Evolutionary conservation across 495 filamentous ascomycete species (phyloP).

Genomic region (Aspergillus nanangensis): DNA sequence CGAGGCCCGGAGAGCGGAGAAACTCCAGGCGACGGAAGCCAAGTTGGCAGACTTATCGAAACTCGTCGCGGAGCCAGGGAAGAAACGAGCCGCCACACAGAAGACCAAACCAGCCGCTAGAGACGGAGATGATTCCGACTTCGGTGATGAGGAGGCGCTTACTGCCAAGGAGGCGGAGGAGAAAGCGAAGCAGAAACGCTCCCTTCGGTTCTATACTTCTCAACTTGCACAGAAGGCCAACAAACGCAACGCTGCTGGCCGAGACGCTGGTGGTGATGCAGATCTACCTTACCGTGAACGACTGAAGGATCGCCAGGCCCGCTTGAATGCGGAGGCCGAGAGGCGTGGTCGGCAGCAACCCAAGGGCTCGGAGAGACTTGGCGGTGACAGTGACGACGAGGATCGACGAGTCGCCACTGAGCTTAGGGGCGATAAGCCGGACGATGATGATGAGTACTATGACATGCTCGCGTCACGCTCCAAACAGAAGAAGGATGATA

Average conservation of each 20-base stretch:
- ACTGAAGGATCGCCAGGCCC: conserved; percentile 72
- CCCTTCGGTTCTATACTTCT: conserved; percentile 91
- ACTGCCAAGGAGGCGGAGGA: conserved; percentile 65
- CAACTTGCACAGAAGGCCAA: conserved; percentile 91
- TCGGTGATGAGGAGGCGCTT: conserved; percentile 61
- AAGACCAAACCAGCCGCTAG: conserved; percentile 29
- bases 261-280: conserved; percentile 82
- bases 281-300: conserved; percentile 92
- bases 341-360: conserved; percentile 66
- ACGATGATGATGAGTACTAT: conserved; percentile 78
- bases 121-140: conserved; percentile 54
- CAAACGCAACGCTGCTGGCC: conserved; percentile 74
- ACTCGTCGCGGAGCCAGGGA: conserved; percentile 30
- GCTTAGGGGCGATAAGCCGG: conserved; percentile 29
- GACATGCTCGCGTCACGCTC: conserved; percentile 71
- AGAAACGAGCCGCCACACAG: conserved; percentile 27
- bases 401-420: conserved; percentile 38
- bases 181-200: conserved; percentile 82
- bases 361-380: conserved; percentile 55
- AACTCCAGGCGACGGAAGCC: conserved; percentile 53
- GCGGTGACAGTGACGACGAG: conserved; percentile 61
- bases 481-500: conserved; percentile 67
- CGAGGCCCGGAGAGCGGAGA: conserved; percentile 51
- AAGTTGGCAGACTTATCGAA: conserved; percentile 65
- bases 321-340: conserved; percentile 84